Evolutionary conservation across 2,329 filamentous ascomycete species (phyloP), one percentile per base, ranked within the genome.

Genomic region (Endoconidiophora laricicola): DNA sequence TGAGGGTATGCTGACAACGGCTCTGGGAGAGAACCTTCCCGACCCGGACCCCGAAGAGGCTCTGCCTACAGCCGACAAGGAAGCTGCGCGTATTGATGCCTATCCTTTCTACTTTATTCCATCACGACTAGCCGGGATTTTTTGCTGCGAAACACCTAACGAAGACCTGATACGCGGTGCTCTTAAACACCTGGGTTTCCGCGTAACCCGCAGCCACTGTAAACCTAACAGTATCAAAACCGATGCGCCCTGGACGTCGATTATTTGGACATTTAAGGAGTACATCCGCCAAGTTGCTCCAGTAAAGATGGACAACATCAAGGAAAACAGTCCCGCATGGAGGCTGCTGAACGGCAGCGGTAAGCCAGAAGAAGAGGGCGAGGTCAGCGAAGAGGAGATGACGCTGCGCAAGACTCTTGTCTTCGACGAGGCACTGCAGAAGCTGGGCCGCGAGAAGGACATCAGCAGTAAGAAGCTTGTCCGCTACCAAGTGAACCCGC

Each of bases 261-360:
- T 98, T 44, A 96, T 91, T 88, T 83, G 93, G 61, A 70, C 96
- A 24, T 91, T 96, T 78, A 75, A 85, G 23, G 87, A 94, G 65
- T 98, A 87, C 86, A 77, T 84, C 12, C 76, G 81, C 22, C 86
- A 94, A 61, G 83, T 81, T 58, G 72, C 76, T 0, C 87, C 88
- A 0, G 71, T 94, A 52, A 93, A 84, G 60, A 76, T 80, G 36
- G 76, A 75, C 1, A 77, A 78, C 18, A 70, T 94, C 50, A 82
- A 77, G 58, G 71, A 78, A 39, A 74, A 73, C n/a, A 84, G 74
- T 47, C 69, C 86, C 1, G 86, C 84, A 1, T 84, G 77, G 60
- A 76, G 69, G 46, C 79, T 96, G 41, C 69, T 90, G 61, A 54
- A 54, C 40, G 60, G 60, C 55, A 55, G 54, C 43, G 47, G 53